Evolutionary conservation across 768 basidiomycete species (phyloP), one percentile per base, ranked within the genome.

Genomic region (Myochromella boudieri): DNA sequence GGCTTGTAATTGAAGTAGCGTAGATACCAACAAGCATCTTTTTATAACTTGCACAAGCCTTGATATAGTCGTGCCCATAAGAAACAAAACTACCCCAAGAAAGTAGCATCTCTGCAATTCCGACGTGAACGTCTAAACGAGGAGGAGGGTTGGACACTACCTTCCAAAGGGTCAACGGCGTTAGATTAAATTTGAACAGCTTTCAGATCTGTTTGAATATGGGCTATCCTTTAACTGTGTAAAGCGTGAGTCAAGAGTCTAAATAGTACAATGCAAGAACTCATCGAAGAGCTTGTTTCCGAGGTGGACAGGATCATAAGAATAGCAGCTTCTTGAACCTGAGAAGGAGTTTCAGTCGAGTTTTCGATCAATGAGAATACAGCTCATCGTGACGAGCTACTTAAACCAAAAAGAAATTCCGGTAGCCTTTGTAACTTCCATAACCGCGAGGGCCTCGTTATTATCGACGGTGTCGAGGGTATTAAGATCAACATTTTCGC

Each of bases 81-180:
- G 88, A 89, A 43, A 95, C 73, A 61, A 91, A 90, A 74, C 94
- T 95, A 70, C 92, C 89, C 46, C 95, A 66, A 4, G 86, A 82
- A 9, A 89, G 89, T 20, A 91, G 76, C 89, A 93, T 94, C 62
- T 95, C 91, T 84, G 54, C 29, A 27, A 37, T 39, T 37, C n/a
- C 32, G 15, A 14, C 12, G 33, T 9, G 11, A 17, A 10, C 21
- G 20, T 26, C 25, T 22, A 15, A 34, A 18, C 6, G 6, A 8
- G 20, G 2, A 44, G 8, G 25, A 25, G n/a, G 18, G 17, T 12
- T 46, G 9, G 43, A 37, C 64, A 75, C 44, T 42, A 86, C 91
- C 91, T 55, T 93, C 89, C 44, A 95, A 73, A 74, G 90, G 94
- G 66, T 93, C 91, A 29, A 87, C 69, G 11, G 89, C 91, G 24